Base-by-base conservation (phyloP, 495 filamentous ascomycete genomes). In the Recurvomyces mirabilis region DNA sequence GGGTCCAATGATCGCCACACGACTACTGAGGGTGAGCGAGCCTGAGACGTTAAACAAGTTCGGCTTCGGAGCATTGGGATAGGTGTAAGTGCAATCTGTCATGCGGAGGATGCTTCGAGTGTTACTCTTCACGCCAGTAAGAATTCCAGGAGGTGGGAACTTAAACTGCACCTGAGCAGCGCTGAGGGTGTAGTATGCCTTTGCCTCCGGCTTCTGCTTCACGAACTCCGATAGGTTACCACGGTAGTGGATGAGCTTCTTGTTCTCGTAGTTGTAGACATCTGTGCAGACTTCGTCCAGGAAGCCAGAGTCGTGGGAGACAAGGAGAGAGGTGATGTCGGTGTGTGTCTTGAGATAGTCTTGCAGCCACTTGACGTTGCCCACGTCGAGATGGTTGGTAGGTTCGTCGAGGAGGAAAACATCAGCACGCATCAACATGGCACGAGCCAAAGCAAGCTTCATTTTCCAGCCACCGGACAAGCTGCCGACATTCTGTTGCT, bases 381-480 rank as follows among this genome's bases (percentile, higher is more conserved):
- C 81, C 55, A 96, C 88, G 63, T 98, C 91, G 53, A 98, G 68
- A 63, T 98, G 91, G 72, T 98, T 98, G 60, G 91, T 98, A 61
- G 91, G 91, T 78, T 98, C 91, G 73, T 99, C 91, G 23, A 99
- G 77, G 25, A 99, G 67, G 26, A 99, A 69, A 31, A 99, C 89
- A 64, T 99, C 89, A 26, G 91, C 91, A 60, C 81, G 83, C 73
- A 84, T 82, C 51, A 99, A 73, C 91, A 99, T 96, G 47, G 91
- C 91, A 56, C 91, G 77, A 40, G 93, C 91, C 54, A 99, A 70
- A 44, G 91, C 91, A 43, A 99, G 68, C 77, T 99, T 99, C 91
- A 99, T 99, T 76, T 99, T 96, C 91, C 91, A 99, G 57, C 91
- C 91, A 61, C 91, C 91, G n/a, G 91, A 99, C 15, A 96, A 70